Base-by-base conservation (phyloP, 2,329 filamentous ascomycete species). In the Arthrocladium fulminans region DNA sequence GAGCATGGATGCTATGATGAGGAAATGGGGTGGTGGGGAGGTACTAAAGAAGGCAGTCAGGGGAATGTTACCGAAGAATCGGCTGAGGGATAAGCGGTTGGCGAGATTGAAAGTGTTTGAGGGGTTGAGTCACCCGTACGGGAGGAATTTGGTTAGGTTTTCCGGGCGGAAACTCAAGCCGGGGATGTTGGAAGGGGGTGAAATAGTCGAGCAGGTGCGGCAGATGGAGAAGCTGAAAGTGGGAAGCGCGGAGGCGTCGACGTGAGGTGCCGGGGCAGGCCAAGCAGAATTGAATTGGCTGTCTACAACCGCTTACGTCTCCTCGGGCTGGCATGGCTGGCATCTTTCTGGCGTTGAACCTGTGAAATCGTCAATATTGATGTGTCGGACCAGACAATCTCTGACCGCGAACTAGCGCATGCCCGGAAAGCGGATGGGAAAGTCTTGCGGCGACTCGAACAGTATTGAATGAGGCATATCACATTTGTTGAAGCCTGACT, bases 31-130 rank as follows among this genome's bases (percentile, higher is more conserved):
- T 55, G 92, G 92, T 43, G 83, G 84, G 30, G 92, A 98, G 75
- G 83, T 98, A 30, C 69, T 98, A 64, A 77, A 88, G 61, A 86
- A 88, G 67, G 92, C 94, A 1, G 94, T 98, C 34, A 84, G 85
- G 63, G 94, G 94, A 42, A 98, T 98, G 92, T 69, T 98, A 68
- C 92, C 92, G 47, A 98, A 98, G 79, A 98, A 98, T 71, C 74
- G 89, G 61, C 71, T 98, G 62, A 75, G 90, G 60, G 88, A 96
- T 66, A 86, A 88, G 73, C 73, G 94, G 55, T 71, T 98, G 71
- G 87, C 83, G 30, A 76, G 92, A 59, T 70, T 98, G 64, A 98
- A 97, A 79, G 89, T 86, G 4, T 98, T 96, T 67, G 94, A 98
- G 70, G 88, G 90, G n/a, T 74, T 80, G 32, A 80, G 81, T 20